These are phyloP conservation scores for Solanum bulbocastanum DNA, from an alignment of 257 asterid genomes.

Conservation along the genomic window DNA sequence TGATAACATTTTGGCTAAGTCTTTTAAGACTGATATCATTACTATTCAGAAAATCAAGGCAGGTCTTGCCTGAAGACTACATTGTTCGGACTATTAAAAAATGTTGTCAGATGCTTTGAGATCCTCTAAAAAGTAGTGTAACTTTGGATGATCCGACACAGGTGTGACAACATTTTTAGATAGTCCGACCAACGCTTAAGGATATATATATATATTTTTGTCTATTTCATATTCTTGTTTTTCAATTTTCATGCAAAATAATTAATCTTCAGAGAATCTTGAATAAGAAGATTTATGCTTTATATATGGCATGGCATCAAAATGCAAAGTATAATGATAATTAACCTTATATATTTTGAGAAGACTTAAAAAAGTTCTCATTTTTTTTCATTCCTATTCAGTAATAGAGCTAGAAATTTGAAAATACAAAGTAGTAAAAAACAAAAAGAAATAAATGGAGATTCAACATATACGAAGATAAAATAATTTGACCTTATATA, in stretches of 20 bases:
- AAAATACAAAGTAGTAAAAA: background rate
- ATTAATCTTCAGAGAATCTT: background rate
- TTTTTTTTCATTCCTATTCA: background rate
- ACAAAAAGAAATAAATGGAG: background rate
- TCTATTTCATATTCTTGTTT: background rate
- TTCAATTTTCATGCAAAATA: background rate
- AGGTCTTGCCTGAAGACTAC: slow-evolving; percentile 8
- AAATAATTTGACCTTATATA: background rate
- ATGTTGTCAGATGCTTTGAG: background rate
- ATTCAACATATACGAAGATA: background rate
- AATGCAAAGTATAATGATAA: background rate
- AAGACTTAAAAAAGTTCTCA: background rate
- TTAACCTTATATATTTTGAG: background rate
- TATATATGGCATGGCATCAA: background rate
- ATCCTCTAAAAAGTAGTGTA: background rate
- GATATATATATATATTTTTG: background rate
- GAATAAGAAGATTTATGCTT: background rate
- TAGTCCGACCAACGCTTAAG: background rate
- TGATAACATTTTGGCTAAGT: slow-evolving; percentile 27
- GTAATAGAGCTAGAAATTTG: background rate
- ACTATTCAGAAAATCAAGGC: slow-evolving; percentile 45
- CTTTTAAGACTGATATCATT: slow-evolving; percentile 39
- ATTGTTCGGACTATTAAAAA: background rate
- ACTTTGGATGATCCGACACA: background rate
- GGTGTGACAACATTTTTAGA: background rate